Conservation (phyloP, 2,329 filamentous ascomycete genomes). For the Xylariaceae sp. region DNA sequence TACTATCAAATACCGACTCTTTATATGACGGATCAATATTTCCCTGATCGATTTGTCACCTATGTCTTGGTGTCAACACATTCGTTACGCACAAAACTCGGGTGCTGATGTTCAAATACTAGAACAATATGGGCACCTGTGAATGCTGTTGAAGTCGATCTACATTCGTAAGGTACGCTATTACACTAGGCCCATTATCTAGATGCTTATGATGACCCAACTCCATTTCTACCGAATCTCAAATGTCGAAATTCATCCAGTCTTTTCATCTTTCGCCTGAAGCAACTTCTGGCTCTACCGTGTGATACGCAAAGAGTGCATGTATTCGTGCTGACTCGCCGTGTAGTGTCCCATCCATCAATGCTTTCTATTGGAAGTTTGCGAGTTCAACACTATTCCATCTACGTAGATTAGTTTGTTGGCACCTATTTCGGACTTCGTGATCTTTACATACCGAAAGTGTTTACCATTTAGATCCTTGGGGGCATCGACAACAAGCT, state of each 20-base stretch:
- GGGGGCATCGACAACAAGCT: slow-evolving; percentile 67
- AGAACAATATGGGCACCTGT: background rate
- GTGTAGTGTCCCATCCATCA: background rate
- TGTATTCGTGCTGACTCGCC: slow-evolving; percentile 18
- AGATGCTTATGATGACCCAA: slow-evolving; percentile 65
- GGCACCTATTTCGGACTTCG: slow-evolving; percentile 5
- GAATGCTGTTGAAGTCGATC: background rate
- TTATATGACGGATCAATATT: slow-evolving; percentile 42
- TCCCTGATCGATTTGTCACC: slow-evolving; percentile 28
- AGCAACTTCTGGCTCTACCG: slow-evolving; percentile 41
- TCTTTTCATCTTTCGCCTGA: slow-evolving; percentile 89
- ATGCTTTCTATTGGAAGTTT: slow-evolving; percentile 49
- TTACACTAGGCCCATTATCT: slow-evolving; percentile 10
- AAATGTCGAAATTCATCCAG: slow-evolving; percentile 66
- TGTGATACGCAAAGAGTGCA: slow-evolving; percentile 24
- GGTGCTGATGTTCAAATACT: slow-evolving; percentile 6
- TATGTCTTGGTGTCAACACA: background rate
- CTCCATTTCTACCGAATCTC: slow-evolving; percentile 74
- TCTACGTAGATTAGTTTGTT: slow-evolving; percentile 41
- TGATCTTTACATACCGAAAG: slow-evolving; percentile 57
- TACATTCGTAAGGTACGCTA: slow-evolving; percentile 31
- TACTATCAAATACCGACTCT: slow-evolving; percentile 52
- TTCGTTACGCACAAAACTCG: background rate
- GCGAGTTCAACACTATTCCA: slow-evolving; percentile 58
- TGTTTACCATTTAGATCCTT: slow-evolving; percentile 75